Evolutionary conservation across 257 asterid genomes (phyloP), one percentile per base, ranked within the genome.

Genomic region (Lycium barbarum): DNA sequence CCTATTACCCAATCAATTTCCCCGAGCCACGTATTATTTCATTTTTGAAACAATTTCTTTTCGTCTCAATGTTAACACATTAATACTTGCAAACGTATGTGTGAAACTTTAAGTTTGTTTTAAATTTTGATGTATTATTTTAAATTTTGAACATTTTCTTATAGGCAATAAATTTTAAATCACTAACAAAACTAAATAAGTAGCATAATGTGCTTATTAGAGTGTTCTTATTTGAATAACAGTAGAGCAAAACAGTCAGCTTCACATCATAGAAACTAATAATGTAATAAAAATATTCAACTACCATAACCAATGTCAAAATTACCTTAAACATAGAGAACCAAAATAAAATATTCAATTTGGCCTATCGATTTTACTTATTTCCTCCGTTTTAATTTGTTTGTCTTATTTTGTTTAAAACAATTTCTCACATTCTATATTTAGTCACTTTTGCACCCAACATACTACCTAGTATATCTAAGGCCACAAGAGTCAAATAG

Each of bases 211-310:
- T 40, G 5, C 45, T 40, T 40, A 40, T 40, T 40, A 40, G 45
- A 40, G 45, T 40, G 45, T 40, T 40, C 53, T 70, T 70, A 40
- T 40, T 14, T 38, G 47, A 17, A 70, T 15, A 70, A 36, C 8
- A 70, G 9, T 17, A 70, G 4, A 8, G 9, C 53, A 70, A 15
- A 70, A 26, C 33, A 70, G 79, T 9, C 54, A 38, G 53, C 79
- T 70, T 40, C 54, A 70, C 15, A 14, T 70, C 54, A 70, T 70
- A 18, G 54, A 70, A 40, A 15, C 53, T 68, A 68, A 68, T 68
- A 15, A 68, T 68, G 78, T 15, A 68, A 36, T 13, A 7, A 70
- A 40, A 40, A 70, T 38, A 70, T 70, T 70, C 79, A 70, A 70
- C 79, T 38, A 70, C 45, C 1, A 40, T 40, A 5, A 2, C 45